Base-by-base conservation (phyloP, 2,329 filamentous ascomycete genomes). In the Hypoxylon sp. region DNA sequence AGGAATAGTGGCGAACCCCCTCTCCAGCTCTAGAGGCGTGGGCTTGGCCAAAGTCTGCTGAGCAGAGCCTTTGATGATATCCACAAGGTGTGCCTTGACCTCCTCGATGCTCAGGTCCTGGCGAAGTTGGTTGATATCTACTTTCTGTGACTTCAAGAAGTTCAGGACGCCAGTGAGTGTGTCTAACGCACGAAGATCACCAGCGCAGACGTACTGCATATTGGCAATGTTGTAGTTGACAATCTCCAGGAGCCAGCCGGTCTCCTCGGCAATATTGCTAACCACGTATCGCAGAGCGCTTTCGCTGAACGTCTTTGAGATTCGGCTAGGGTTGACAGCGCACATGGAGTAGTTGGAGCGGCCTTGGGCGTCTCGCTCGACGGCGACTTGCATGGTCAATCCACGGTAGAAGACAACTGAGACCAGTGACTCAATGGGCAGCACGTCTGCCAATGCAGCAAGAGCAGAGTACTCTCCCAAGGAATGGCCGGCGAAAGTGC, bases 281-380 rank as follows among this genome's bases (percentile, higher is more conserved):
- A 98, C 95, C 39, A 99, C 94, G 78, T 97, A 99, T 79, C 97
- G 94, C 72, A 99, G 87, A 46, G 96, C 96, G 80, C 96, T 92
- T 83, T 99, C 96, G 83, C 97, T 98, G 88, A 99, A 99, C 0
- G 94, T 98, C 88, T 97, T 97, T 78, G 93, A 97, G 81, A 99
- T 98, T 72, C 96, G 91, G 85, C 94, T 97, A 37, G 96, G 96
- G 85, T 99, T 99, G 82, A 99, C 95, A 63, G 96, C 96, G 81
- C 95, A 98, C 96, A 99, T 99, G 69, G 93, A 94, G 86, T 99
- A 99, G 87, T 98, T 98, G 74, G 94, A 98, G 62, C 96, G 92
- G 39, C 96, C 96, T 72, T 89, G 86, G 65, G 91, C 94, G 80
- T 99, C 96, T 79, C 96, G 94, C 85, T 98, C 96, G 71, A 99